Evolutionary conservation across 164 flowering plant species (phyloP), one percentile per base, ranked within the genome.

Genomic region (Cinnamomum chago): DNA sequence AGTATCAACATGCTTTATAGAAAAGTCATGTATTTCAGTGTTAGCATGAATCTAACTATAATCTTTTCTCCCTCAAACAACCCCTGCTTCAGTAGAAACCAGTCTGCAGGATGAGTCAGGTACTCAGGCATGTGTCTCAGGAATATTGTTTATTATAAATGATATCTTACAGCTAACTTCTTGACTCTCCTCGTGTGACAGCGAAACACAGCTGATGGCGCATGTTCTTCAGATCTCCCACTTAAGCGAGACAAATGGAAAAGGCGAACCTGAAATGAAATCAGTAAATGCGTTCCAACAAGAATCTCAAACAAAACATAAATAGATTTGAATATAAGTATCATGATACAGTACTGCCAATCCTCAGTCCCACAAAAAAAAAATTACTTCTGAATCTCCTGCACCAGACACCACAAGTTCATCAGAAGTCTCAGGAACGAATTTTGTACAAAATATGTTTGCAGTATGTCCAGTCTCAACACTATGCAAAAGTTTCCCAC

Each of bases 391-490:
- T 67, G 92, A 87, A 87, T 95, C 99, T 77, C 86, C 97, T 70
- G 99, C 99, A 52, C 98, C 97, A 73, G 99, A 95, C 40, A 85
- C 95, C 40, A 95, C 97, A 79, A 92, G 88, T 78, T 93, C 98
- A 86, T 93, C 97, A 70, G 90, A 89, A 35, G 96, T 92, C 84
- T 91, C 99, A 17, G 99, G 99, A 62, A 95, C 79, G 83, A 95
- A 92, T 76, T 95, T 95, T 72, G 97, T 85, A 72, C 99, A 95
- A 71, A 95, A 93, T 82, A 95, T 93, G 77, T 95, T 95, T 50
- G 95, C 85, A 68, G 92, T 79, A 83, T 95, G 99, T 12, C 99
- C 99, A 66, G 89, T 89, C 55, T 92, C 99, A 58, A 93, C 80
- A 73, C 89, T 86, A 62, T 89, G 93, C 84, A 92, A 79, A 78